These are phyloP conservation scores for Arxiozyma slooffiae DNA, from an alignment of 1,139 yeast species.

Conservation along the genomic window DNA sequence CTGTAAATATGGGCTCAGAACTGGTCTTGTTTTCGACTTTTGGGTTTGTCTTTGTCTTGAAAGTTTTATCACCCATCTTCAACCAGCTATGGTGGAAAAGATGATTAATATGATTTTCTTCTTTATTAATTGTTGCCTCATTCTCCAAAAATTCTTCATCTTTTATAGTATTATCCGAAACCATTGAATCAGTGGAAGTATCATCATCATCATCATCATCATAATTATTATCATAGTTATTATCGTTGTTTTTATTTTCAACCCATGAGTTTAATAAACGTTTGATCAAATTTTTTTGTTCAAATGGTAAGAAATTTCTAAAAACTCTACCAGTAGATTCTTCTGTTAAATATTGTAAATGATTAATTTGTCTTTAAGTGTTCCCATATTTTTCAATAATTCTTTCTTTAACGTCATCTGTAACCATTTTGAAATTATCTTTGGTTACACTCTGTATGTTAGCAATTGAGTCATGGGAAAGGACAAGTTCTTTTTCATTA, in stretches of 20 bases:
- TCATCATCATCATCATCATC: not conserved
- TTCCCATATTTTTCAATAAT: not conserved
- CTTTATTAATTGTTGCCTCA: not conserved
- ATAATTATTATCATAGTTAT: no score
- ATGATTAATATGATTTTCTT: not conserved
- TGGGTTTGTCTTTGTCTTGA: constrained; percentile 3
- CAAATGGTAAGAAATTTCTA: constrained; percentile 11
- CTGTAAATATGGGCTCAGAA: constrained; percentile 2
- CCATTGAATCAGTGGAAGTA: not conserved
- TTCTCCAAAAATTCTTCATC: not conserved
- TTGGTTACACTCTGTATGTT: not conserved
- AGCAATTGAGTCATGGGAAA: not conserved
- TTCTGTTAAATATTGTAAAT: constrained; percentile 6
- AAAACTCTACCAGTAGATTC: constrained; percentile 4
- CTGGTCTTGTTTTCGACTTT: constrained; percentile 6
- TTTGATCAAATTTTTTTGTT: constrained; percentile 8
- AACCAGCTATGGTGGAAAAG: constrained; percentile 6
- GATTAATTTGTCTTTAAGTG: not conserved
- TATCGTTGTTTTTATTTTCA: not conserved
- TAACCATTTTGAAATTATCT: not conserved
- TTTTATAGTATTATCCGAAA: not conserved
- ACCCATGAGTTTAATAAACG: constrained; percentile 3
- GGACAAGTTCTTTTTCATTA: not conserved
- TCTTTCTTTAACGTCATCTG: not conserved
- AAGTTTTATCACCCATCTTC: constrained; percentile 3